phyloP scores from a whole-genome alignment of 208 protist species.

The Crithidia mellificae region DNA sequence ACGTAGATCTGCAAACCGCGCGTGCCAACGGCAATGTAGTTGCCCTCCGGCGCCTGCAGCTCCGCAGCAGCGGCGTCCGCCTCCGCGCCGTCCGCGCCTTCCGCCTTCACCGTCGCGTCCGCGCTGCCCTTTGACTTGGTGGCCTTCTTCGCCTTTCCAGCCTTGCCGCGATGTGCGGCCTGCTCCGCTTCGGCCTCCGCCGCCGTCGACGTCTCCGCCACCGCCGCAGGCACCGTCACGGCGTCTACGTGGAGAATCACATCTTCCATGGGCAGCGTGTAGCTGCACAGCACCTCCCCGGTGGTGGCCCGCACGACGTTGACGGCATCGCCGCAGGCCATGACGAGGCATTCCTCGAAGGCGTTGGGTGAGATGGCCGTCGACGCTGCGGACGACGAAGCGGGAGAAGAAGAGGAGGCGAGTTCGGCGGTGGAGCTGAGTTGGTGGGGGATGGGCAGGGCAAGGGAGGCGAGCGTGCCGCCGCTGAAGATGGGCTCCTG shows the following conservation, averaged over 20 bases:
- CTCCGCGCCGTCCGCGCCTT: constrained; percentile 15
- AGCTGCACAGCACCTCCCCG: constrained; percentile 68
- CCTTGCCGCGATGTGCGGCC: background rate
- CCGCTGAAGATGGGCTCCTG: constrained; percentile 88
- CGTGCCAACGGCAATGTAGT: constrained; percentile 84
- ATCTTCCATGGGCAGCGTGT: constrained; percentile 80
- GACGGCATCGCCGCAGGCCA: constrained; percentile 81
- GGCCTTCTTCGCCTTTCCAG: background rate
- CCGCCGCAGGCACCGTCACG: constrained; percentile 48
- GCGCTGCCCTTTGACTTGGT: constrained; percentile 9
- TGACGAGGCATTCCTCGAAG: constrained; percentile 61
- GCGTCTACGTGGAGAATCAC: constrained; percentile 84
- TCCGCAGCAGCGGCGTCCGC: constrained; percentile 13
- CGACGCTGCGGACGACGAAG: background rate
- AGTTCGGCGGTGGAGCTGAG: background rate
- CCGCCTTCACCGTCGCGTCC: constrained; percentile 1
- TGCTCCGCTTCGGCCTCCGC: background rate
- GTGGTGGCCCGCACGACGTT: constrained; percentile 65
- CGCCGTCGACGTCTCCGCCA: background rate
- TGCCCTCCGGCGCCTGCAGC: constrained; percentile 44
- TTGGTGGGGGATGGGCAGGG: constrained; percentile 29
- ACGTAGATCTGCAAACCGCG: constrained; percentile 82
- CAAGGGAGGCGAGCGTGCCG: constrained; percentile 72
- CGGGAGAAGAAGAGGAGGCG: background rate
- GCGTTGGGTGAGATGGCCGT: too few relatives aligned